These are phyloP conservation scores for Pleurotus djamor DNA, from an alignment of 768 basidiomycete genomes.

Conservation along the genomic window DNA sequence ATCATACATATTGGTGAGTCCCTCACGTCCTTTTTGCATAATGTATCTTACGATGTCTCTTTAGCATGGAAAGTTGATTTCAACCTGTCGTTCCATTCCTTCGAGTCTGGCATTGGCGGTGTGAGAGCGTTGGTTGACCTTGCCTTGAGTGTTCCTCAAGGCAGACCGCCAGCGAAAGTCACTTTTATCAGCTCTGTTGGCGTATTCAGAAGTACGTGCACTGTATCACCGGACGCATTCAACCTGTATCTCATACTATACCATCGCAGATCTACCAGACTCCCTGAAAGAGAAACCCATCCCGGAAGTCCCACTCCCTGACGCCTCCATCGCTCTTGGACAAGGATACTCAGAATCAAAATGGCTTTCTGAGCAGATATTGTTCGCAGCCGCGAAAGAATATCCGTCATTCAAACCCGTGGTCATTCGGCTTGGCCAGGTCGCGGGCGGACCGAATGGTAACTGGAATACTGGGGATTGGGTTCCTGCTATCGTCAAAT, in stretches of 20 bases:
- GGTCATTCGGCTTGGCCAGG: constrained; percentile 33
- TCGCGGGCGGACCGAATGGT: constrained; percentile 31
- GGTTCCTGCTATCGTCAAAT: constrained; percentile 34
- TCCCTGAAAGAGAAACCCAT: neutral
- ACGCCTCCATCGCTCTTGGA: neutral
- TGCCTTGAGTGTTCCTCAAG: constrained; percentile 15
- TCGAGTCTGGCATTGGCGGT: constrained; percentile 31
- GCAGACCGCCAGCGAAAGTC: constrained; percentile 15
- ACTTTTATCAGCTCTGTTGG: constrained; percentile 31
- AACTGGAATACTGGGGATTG: constrained; percentile 33
- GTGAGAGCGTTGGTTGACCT: constrained; percentile 28
- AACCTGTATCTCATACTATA: neutral
- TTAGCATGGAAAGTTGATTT: constrained; percentile 40
- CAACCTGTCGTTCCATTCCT: constrained; percentile 32
- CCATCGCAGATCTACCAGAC: neutral
- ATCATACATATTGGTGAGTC: constrained; percentile 25
- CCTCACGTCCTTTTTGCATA: neutral
- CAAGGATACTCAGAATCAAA: constrained; percentile 6
- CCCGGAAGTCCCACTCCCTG: neutral
- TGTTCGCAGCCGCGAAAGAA: constrained; percentile 16
- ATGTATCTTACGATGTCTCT: neutral
- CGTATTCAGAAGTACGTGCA: constrained; percentile 3
- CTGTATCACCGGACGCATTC: no score
- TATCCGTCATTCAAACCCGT: constrained; percentile 16
- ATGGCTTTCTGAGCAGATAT: constrained; percentile 11